phyloP scores from a whole-genome alignment of 192 early-diverging fungal genomes.

The Gryganskiella cystojenkinii region DNA sequence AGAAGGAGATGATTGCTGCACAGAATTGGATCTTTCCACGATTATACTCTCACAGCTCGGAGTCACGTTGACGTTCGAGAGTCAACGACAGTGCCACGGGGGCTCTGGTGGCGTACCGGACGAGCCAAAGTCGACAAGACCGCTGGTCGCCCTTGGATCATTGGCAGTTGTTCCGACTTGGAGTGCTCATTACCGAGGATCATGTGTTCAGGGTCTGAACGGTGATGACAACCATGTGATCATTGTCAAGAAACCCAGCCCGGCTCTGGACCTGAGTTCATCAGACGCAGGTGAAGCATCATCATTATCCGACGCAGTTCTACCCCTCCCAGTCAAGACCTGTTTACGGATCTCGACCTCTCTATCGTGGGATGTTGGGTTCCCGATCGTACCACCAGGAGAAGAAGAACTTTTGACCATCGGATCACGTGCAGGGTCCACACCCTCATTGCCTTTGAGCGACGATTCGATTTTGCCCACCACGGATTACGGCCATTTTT shows the following conservation, averaged over 20 bases:
- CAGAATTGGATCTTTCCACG: neutral
- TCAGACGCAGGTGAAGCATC: neutral
- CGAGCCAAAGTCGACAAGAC: neutral
- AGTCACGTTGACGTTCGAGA: slow-evolving; percentile 17
- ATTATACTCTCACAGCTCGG: slow-evolving; percentile 34
- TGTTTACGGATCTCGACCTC: slow-evolving; percentile 13
- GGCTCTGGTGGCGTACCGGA: no score
- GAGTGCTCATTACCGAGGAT: slow-evolving; percentile 6
- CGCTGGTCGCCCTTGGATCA: slow-evolving; percentile 23
- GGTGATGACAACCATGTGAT: neutral
- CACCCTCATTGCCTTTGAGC: neutral
- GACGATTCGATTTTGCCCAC: neutral
- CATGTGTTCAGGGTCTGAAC: slow-evolving; percentile 14
- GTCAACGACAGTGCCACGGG: neutral
- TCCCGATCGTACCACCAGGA: slow-evolving; percentile 3
- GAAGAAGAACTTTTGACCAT: neutral
- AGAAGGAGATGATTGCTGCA: neutral
- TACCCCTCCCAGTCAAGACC: neutral
- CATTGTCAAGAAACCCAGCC: neutral
- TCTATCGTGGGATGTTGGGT: slow-evolving; percentile 28
- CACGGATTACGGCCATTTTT: slow-evolving; percentile 33
- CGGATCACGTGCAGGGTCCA: neutral
- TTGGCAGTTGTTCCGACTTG: slow-evolving; percentile 21
- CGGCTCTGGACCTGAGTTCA: neutral
- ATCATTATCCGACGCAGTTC: neutral